These are phyloP conservation scores for Stachybotrys chartarum DNA, from an alignment of 2,329 filamentous ascomycete genomes.

Conservation along the genomic window DNA sequence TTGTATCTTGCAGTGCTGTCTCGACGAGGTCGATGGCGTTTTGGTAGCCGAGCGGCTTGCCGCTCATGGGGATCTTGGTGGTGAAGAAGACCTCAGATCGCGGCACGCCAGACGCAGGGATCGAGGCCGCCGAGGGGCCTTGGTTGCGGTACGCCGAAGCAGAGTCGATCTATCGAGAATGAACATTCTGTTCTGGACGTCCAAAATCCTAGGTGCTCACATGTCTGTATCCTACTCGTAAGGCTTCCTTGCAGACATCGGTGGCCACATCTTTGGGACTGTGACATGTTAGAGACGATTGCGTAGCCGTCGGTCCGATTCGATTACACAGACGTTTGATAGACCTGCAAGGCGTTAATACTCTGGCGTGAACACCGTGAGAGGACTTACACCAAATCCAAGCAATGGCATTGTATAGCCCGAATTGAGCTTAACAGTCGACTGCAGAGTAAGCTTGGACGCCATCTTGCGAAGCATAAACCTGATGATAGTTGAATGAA, in stretches of 20 bases:
- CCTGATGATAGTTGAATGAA: background rate
- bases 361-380: background rate
- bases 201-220: conserved; percentile 18
- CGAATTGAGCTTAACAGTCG: conserved; percentile 45
- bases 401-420: conserved; percentile 45
- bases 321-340: conserved; percentile 37
- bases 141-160: conserved; percentile 46
- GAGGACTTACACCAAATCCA: conserved; percentile 43
- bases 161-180: conserved; percentile 38
- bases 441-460: conserved; percentile 35
- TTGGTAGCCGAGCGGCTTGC: conserved; percentile 45
- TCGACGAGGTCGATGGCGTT: conserved; percentile 57
- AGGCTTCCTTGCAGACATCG: conserved; percentile 35
- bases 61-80: conserved; percentile 42
- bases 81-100: conserved; percentile 48
- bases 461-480: conserved; percentile 32
- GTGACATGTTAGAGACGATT: conserved; percentile 4
- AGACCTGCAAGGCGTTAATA: conserved; percentile 31
- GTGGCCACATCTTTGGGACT: conserved; percentile 21
- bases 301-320: background rate
- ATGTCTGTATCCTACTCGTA: conserved; percentile 47
- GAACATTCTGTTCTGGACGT: background rate
- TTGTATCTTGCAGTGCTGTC: conserved; percentile 53
- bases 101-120: conserved; percentile 32
- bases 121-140: conserved; percentile 36